Base-by-base conservation (phyloP, 2,329 filamentous ascomycete genomes). In the Fusarium torreyae region DNA sequence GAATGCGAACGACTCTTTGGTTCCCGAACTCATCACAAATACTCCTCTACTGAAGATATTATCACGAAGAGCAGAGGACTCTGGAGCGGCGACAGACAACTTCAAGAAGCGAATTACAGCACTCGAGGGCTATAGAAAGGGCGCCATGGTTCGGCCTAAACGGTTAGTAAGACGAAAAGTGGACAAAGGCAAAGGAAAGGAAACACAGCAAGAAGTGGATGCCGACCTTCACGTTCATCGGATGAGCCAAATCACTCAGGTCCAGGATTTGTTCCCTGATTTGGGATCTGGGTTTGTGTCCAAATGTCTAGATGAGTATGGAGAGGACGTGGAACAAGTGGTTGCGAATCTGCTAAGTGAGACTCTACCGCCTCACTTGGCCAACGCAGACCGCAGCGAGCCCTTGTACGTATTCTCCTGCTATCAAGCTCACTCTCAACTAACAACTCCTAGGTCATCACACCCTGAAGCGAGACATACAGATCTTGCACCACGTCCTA, bases 181-280 rank as follows among this genome's bases (percentile, higher is more conserved):
- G 6, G 86, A 89, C 70, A 94, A 93, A 78, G 90, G 91, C 33
- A 94, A 94, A 76, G 83, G 81, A 4, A 77, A 79, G 14, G 81
- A 79, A 59, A 75, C 78, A 5, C 75, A 74, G 7, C 76, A 79
- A 9, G 81, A 85, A 7, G 68, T 75, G 8, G 74, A 80, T 7
- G 79, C 78, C 4, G 83, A 87, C 43, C 82, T 94, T 34, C 93
- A 96, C 74, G 82, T 95, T 22, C 94, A 97, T 78, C 90, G 86
- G 42, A 91, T 97, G 88, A 94, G 92, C 72, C 88, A 95, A 49
- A 89, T 98, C 52, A 92, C 92, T 1, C 93, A 97, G 77, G 86
- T 99, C n/a, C 94, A 97, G 76, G 95, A 99, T 76, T 84, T 98
- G 0, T 98, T 98, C 75, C 94, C 95, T 0, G 89, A 97, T 66